Base-by-base conservation (phyloP, 768 basidiomycete genomes). In the Tulasnella sp. region DNA sequence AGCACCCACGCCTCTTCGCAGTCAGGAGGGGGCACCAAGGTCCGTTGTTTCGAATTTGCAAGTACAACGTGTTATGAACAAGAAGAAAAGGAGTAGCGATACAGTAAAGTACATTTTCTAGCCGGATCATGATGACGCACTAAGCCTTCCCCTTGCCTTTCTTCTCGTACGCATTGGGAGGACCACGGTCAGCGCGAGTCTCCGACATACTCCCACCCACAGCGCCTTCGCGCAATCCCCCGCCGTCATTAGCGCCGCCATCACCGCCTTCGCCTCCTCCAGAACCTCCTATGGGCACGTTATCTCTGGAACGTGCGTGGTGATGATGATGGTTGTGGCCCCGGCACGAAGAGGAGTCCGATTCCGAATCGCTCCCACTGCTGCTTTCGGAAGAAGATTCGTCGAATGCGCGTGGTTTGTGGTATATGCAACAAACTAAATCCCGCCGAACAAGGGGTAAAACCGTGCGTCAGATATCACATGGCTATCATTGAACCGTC, bases 381-480 rank as follows among this genome's bases (percentile, higher is more conserved):
- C 89, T 88, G 58, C 89, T 89, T 44, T 91, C 91, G 0, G 92
- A 85, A 14, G 86, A 94, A 0, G 94, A 95, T 83, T 96, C 94
- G 85, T 95, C 94, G 81, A 94, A 96, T 74, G 83, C 86, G 78
- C 89, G 88, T 0, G 93, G 92, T 83, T 92, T 93, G 84, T 96
- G 94, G 83, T 96, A 97, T 83, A 98, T 97, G 85, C 96, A 98
- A 84, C 96, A 98, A 74, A 98, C 96, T 98, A 81, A n/a, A 56
- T n/a, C n/a, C 36, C 44, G 72, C 42, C 44, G 21, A 24, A 24
- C 46, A 44, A 76, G 75, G 21, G 46, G 76, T 36, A 76, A 75
- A 68, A 74, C 52, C 74, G 74, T 38, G 4, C 24, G 79, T 44
- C 31, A 72, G 27, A 52, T n/a, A 80, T 75, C 46, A 58, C 46